Evolutionary conservation across 768 basidiomycete species (phyloP), one percentile per base, ranked within the genome.

Genomic region (Mycena metata): DNA sequence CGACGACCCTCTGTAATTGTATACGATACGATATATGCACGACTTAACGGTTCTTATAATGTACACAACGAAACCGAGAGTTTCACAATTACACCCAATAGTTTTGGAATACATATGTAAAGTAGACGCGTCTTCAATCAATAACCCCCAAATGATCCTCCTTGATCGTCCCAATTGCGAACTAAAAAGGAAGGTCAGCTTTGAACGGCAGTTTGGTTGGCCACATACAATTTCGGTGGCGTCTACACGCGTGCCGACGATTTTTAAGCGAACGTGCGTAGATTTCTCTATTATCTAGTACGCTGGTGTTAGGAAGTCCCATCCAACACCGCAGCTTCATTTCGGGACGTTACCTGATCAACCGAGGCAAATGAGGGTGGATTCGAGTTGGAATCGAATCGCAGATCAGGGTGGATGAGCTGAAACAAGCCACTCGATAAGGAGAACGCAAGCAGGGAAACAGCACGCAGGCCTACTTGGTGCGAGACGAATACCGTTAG

Each of bases 171-270:
- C 96, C 97, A 72, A 98, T 99, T 2, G 96, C 96, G 74, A 98
- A 98, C 96, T 98, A 30, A 30, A 6, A 3, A 50, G 19, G 10
- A 9, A 57, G 19, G 54, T 39, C 39, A 60, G 59, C 50, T 67
- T 15, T 49, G 13, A 49, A 30, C 30, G 19, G 56, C 41, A 54
- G 16, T 54, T 15, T 10, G 39, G 24, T 11, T 30, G 39, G 30
- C 23, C 23, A 43, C 95, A 72, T 77, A 96, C 96, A 73, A 99
- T 98, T 80, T 99, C 96, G 24, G 96, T 98, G 39, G 96, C 96
- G 76, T 99, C 98, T 5, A 98, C 95, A 76, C 96, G 90, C 24
- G 96, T 98, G 36, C 98, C 98, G n/a, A 99, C 96, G 49, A 99
- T 95, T 82, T 98, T 97, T 79, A 98, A 86, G 43, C 98, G 90